These are phyloP conservation scores for Tillandsia leiboldiana DNA, from an alignment of 176 grass and related monocot genomes.

Conservation along the genomic window DNA sequence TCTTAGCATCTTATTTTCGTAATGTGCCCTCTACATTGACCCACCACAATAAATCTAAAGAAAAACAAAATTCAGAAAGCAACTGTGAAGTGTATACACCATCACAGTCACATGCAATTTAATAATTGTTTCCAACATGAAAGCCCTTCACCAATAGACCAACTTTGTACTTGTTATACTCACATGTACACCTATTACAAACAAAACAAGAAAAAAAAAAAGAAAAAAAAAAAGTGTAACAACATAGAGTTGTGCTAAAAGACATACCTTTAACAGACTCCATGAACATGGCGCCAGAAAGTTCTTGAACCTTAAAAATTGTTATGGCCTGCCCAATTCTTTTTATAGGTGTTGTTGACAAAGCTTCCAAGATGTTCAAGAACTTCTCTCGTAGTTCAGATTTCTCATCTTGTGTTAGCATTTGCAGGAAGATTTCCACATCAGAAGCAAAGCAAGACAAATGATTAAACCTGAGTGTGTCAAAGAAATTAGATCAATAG, in stretches of 20 bases:
- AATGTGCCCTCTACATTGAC: too few species aligned
- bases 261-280: slow-evolving; percentile 45
- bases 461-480: slow-evolving; percentile 68
- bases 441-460: slow-evolving; percentile 77
- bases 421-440: slow-evolving; percentile 68
- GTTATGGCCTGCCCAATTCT: slow-evolving; percentile 51
- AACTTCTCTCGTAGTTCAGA: slow-evolving; percentile 49
- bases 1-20: too few species aligned
- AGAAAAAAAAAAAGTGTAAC: not conserved
- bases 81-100: too few species aligned
- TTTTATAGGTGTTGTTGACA: slow-evolving; percentile 43
- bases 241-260: not conserved
- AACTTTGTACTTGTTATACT: not conserved
- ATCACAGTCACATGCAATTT: too few species aligned
- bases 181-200: not conserved
- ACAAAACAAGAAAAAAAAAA: not conserved
- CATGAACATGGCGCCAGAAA: slow-evolving; percentile 51
- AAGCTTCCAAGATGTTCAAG: slow-evolving; percentile 36
- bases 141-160: too few species aligned
- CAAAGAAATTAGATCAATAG: slow-evolving; percentile 7
- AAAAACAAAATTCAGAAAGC: too few species aligned
- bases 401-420: slow-evolving; percentile 55
- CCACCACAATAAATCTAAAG: too few species aligned
- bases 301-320: slow-evolving; percentile 73
- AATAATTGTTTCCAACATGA: too few species aligned